Base-by-base conservation (phyloP, 2,329 filamentous ascomycete species). In the Colletotrichum karsti region DNA sequence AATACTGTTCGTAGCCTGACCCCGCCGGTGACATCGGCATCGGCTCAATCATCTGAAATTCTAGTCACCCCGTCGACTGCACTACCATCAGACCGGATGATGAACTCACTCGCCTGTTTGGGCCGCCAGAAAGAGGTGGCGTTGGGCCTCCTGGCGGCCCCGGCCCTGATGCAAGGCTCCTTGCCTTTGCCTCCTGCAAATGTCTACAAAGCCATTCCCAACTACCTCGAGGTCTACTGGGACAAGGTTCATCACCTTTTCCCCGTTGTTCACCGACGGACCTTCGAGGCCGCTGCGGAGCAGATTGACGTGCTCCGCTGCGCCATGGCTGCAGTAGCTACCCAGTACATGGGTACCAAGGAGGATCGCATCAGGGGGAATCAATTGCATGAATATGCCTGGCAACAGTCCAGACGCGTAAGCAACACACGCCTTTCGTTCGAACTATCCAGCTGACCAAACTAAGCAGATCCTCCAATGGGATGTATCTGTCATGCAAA, bases 281-380 rank as follows among this genome's bases (percentile, higher is more conserved):
- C 80, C 13, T 82, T 84, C 42, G 82, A 85, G 63, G 77, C 76
- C 26, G 76, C 76, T 18, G 75, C 77, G 5, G 81, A 84, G 59
- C 75, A 78, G 28, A 37, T 75, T 7, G 82, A 85, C 59, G 76
- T 85, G 44, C 77, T 88, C 50, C 81, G 78, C 13, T 87, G 81
- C 68, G 85, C 86, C 67, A 88, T 89, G 86, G 87, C 86, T 22
- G 86, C 87, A n/a, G 75, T 88, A 30, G 87, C 84, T 50, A 84
- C 85, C 22, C 86, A 88, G 72, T 84, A 82, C 67, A 76, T 87
- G 59, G 76, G 79, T 54, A 77, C 79, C 73, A 80, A 80, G 74
- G 84, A 86, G 55, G 82, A 88, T 74, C 84, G 86, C 63, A 78
- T 79, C 63, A 82, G 82, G 71, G 86, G 85, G 28, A 82, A 80